These are phyloP conservation scores for Russula griseocarnosa DNA, from an alignment of 768 basidiomycete species.

Conservation along the genomic window DNA sequence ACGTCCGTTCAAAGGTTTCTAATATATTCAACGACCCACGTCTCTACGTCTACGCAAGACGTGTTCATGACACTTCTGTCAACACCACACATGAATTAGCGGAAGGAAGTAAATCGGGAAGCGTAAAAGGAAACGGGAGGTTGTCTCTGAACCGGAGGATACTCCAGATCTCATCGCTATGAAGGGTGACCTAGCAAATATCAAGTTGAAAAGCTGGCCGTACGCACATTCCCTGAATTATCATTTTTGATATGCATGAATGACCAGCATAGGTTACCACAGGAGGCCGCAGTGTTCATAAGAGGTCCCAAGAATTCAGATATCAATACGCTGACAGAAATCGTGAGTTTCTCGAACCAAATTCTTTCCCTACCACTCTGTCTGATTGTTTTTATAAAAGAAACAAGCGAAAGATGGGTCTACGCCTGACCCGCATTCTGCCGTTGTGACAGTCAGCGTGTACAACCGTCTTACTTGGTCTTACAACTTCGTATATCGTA, in stretches of 20 bases:
- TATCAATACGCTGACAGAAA: conserved; percentile 50
- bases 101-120: conserved; percentile 33
- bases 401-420: conserved; percentile 15
- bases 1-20: conserved; percentile 44
- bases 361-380: neutral
- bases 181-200: conserved; percentile 48
- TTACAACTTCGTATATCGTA: conserved; percentile 52
- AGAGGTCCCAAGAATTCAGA: conserved; percentile 63
- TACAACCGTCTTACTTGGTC: conserved; percentile 61
- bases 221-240: conserved; percentile 35
- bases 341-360: conserved; percentile 35
- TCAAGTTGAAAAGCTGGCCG: conserved; percentile 60
- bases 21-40: conserved; percentile 52
- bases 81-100: conserved; percentile 37
- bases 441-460: conserved; percentile 56
- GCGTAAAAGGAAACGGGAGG: conserved; percentile 39
- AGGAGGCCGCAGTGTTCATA: conserved; percentile 57
- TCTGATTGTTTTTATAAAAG: conserved; percentile 18
- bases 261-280: conserved; percentile 40
- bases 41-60: conserved; percentile 53
- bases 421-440: conserved; percentile 35
- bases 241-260: conserved; percentile 10
- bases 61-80: conserved; percentile 49
- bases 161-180: conserved; percentile 46
- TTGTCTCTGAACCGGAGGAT: conserved; percentile 39